These are phyloP conservation scores for Eragrostis curvula DNA, from an alignment of 176 grass and related monocot genomes.

Conservation along the genomic window DNA sequence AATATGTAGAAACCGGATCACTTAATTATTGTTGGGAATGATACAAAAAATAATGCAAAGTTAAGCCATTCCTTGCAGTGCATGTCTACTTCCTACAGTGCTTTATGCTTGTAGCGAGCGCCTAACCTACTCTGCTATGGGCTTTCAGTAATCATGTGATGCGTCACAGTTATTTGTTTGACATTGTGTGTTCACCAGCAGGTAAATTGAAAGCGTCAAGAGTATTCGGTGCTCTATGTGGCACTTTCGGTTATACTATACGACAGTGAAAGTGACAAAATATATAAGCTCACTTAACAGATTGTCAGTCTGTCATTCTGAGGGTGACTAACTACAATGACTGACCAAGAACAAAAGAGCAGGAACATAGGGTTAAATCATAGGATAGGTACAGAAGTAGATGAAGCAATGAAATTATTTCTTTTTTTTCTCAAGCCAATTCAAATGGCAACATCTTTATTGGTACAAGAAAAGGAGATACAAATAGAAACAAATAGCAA, in stretches of 20 bases:
- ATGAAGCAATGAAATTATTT: neutral
- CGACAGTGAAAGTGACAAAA: neutral
- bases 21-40: neutral
- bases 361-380: neutral
- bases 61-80: slow-evolving; percentile 1
- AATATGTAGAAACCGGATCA: neutral
- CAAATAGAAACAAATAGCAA: slow-evolving; percentile 58
- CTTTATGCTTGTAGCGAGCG: slow-evolving; percentile 25
- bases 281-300: slow-evolving; percentile 15
- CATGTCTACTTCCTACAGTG: slow-evolving; percentile 48
- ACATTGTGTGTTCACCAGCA: slow-evolving; percentile 37
- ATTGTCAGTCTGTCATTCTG: neutral
- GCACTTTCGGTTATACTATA: slow-evolving; percentile 4
- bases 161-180: slow-evolving; percentile 41
- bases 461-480: slow-evolving; percentile 32
- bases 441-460: slow-evolving; percentile 54
- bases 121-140: slow-evolving; percentile 38
- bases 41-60: slow-evolving; percentile 4
- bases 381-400: neutral
- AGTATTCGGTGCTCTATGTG: slow-evolving; percentile 13
- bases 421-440: slow-evolving; percentile 12
- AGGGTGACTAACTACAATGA: neutral
- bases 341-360: neutral
- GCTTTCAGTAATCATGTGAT: slow-evolving; percentile 39
- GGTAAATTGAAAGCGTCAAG: slow-evolving; percentile 20